A percentile compares a stretch with the other conserved stretches of the same genome.
Evolutionary conservation across 164 flowering plant species (phyloP).

Genomic region (Euptelea pleiosperma): DNA sequence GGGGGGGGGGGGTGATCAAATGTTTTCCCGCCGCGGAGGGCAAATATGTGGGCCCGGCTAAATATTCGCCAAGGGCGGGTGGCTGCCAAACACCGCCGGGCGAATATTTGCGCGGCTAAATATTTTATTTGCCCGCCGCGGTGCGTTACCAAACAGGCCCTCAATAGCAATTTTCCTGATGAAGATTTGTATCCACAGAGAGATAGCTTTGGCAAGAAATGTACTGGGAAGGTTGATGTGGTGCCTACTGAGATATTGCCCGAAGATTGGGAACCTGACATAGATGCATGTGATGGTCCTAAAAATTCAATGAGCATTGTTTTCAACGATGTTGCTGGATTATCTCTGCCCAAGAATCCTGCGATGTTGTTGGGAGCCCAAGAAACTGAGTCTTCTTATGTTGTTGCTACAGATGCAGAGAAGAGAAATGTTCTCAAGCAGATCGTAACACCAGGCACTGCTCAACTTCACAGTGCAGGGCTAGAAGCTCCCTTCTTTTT

Average conservation of each 20-base stretch:
- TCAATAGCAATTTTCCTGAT: constrained; percentile 3
- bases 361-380: background rate
- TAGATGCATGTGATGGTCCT: constrained; percentile 5
- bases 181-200: constrained; percentile 6
- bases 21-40: no score
- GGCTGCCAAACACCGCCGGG: no score
- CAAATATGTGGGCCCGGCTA: no score
- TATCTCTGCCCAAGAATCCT: background rate
- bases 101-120: no score
- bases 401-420: constrained; percentile 2
- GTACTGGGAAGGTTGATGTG: constrained; percentile 6
- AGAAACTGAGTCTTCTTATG: constrained; percentile 5
- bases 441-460: background rate
- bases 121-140: no score
- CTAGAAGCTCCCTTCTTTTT: constrained; percentile 4
- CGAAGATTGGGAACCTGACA: constrained; percentile 10
- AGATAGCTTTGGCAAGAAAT: no score
- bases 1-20: no score
- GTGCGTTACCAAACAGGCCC: no score
- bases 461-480: constrained; percentile 9
- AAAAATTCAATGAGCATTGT: background rate
- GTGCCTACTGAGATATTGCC: constrained; percentile 7
- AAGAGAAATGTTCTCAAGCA: constrained; percentile 1
- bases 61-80: no score
- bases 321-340: background rate